A percentile compares a stretch with the other conserved stretches of the same genome.
Conservation (phyloP, 306 rosid species). For the Quercus dentata region DNA sequence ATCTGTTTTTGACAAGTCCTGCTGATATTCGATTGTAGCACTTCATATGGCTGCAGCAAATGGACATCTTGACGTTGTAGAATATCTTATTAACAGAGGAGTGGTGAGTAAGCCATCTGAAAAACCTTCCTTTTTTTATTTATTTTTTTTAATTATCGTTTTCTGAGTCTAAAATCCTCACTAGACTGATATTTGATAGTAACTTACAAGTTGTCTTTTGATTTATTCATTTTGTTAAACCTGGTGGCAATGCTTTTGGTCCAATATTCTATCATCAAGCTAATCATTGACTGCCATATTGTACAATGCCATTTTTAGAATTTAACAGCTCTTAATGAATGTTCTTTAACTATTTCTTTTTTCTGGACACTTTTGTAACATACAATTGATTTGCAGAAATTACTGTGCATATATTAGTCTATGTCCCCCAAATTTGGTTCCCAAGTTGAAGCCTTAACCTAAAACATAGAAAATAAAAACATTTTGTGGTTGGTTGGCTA, state of each 20-base stretch:
- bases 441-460: neutral
- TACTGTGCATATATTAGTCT: neutral
- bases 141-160: neutral
- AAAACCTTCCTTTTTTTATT: neutral
- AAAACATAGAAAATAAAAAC: neutral
- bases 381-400: neutral
- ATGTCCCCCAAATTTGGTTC: neutral
- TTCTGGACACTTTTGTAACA: neutral
- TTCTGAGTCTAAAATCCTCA: neutral
- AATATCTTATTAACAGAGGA: constrained; percentile 60
- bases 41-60: constrained; percentile 97
- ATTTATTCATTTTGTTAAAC: neutral
- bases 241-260: neutral
- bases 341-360: neutral
- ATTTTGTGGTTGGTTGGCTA: neutral
- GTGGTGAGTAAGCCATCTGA: constrained; percentile 53
- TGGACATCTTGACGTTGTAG: constrained; percentile 68
- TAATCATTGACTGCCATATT: neutral
- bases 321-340: neutral
- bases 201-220: neutral
- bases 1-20: constrained; percentile 17
- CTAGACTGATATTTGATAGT: neutral
- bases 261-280: neutral
- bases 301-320: neutral
- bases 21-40: constrained; percentile 44